Percentiles rank a stretch among this genome's conserved stretches.
phyloP scores from a whole-genome alignment of 345 rosid species.

The Eucalyptus decipiens region DNA sequence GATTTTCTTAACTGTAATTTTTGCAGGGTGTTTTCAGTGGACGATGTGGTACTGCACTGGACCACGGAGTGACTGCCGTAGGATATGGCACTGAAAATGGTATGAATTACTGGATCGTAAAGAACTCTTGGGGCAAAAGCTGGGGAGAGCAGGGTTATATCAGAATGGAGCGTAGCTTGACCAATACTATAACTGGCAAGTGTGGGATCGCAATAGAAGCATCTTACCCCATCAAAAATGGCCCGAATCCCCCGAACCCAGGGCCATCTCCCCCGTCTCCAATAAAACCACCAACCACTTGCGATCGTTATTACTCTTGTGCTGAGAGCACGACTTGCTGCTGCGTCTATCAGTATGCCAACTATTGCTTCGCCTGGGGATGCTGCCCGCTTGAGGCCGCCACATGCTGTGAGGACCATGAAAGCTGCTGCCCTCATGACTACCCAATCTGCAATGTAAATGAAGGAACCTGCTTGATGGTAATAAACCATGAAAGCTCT shows the following conservation, averaged over 20 bases:
- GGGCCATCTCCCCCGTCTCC: conserved; percentile 98
- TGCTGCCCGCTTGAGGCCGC: conserved; percentile 91
- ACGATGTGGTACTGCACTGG: conserved; percentile 59
- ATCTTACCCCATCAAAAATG: conserved; percentile 77
- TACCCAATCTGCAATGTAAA: conserved; percentile 59
- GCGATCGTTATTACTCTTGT: conserved; percentile 52
- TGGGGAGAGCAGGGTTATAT: conserved; percentile 90
- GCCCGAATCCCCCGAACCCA: conserved; percentile 85
- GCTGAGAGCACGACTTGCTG: conserved; percentile 78
- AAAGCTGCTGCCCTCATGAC: conserved; percentile 84
- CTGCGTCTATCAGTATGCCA: conserved; percentile 45
- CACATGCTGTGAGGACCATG: conserved; percentile 71
- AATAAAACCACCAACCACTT: conserved; percentile 51
- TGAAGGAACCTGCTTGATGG: conserved; percentile 61
- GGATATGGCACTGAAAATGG: conserved; percentile 84
- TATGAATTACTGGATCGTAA: conserved; percentile 67
- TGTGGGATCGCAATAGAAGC: conserved; percentile 86
- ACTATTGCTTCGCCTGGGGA: conserved; percentile 78
- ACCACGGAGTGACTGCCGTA: conserved; percentile 85
- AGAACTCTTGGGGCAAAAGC: conserved; percentile 72
- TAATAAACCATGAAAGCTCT: background rate
- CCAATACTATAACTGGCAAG: conserved; percentile 26
- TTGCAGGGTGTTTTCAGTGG: conserved; percentile 80
- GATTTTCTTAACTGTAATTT: background rate
- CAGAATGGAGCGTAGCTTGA: conserved; percentile 51